Base-by-base conservation (phyloP, 1,284 basidiomycete species). In the Leccinum pachyderme region DNA sequence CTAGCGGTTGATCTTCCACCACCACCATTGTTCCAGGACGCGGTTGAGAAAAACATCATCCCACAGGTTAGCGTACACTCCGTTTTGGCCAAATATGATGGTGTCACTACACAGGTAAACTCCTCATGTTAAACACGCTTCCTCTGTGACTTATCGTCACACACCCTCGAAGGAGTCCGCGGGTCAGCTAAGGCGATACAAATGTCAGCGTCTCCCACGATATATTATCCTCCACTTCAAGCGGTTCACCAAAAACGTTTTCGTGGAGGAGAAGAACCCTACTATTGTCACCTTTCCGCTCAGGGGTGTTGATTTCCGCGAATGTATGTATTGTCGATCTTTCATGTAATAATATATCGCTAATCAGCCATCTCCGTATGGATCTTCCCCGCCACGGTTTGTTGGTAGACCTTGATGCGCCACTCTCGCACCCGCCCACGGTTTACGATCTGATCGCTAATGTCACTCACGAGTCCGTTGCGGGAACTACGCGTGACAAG, bases 181-280 rank as follows among this genome's bases (percentile, higher is more conserved):
- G 32, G 93, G 93, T 25, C 91, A 91, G 66, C 73, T 98, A 45
- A 86, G 91, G 64, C 82, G 95, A 45, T 98, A 90, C 76, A 94
- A 97, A 71, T 87, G 96, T 61, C 88, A 89, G 58, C 80, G 81
- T 24, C 77, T 99, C 54, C 97, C 97, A 22, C 92, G 82, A 43
- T 98, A 95, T 70, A 86, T 99, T 62, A 91, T 99, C 63, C 77
- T 98, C 25, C 93, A 98, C 71, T 96, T 91, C 78, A 98, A 96
- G 69, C 86, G 97, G 31, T 99, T 99, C 74, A 97, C 93, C n/a
- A 97, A 93, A 72, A 99, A 99, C 73, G 83, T 83, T 51, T 98
- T 99, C 67, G 93, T 98, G 2, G 96, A 98, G 73, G 96, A 99
- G 73, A 96, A 98, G 72, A 99, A 99, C 68, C 95, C 95, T 3